A percentile compares a stretch with the other conserved stretches of the same genome.
Evolutionary conservation across 2,329 filamentous ascomycete species (phyloP).

Genomic region (Talaromyces sp.): DNA sequence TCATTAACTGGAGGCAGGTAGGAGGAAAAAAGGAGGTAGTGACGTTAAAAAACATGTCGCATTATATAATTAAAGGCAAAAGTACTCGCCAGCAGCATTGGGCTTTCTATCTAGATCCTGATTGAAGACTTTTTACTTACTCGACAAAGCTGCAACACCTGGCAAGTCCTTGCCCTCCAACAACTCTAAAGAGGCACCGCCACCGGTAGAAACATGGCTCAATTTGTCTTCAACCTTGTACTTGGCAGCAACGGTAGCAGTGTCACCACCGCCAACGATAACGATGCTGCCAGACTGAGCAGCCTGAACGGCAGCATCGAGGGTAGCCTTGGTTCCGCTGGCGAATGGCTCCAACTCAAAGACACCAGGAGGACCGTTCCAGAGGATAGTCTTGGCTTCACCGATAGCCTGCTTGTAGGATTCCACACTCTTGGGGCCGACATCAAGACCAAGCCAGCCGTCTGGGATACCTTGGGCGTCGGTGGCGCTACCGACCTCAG

Average conservation of each 20-base stretch:
- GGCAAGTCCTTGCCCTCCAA: slow-evolving; percentile 97
- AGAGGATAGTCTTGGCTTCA: slow-evolving; percentile 91
- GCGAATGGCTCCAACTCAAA: slow-evolving; percentile 97
- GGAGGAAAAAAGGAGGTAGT: slow-evolving; percentile 1
- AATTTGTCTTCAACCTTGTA: slow-evolving; percentile 94
- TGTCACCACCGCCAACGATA: slow-evolving; percentile 98
- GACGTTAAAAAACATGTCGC: slow-evolving; percentile 9
- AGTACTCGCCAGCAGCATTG: slow-evolving; percentile 7
- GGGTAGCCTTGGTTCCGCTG: slow-evolving; percentile 81
- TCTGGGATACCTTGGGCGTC: slow-evolving; percentile 88
- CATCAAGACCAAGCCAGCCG: slow-evolving; percentile 97
- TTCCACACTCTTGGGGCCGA: slow-evolving; percentile 80
- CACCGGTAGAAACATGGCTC: slow-evolving; percentile 95
- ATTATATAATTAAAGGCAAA: slow-evolving; percentile 1
- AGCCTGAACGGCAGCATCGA: slow-evolving; percentile 80
- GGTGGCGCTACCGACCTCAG: slow-evolving; percentile 72
- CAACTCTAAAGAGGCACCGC: slow-evolving; percentile 90
- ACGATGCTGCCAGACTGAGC: slow-evolving; percentile 84
- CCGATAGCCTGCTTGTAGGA: slow-evolving; percentile 83
- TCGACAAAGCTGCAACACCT: slow-evolving; percentile 85
- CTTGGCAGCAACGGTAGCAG: slow-evolving; percentile 95
- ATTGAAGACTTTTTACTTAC: slow-evolving; percentile 47
- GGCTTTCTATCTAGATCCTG: background rate
- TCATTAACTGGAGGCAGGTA: background rate
- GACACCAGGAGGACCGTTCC: slow-evolving; percentile 96